phyloP scores from a whole-genome alignment of 31 red algal species.

The Bonnemaisonia californica region DNA sequence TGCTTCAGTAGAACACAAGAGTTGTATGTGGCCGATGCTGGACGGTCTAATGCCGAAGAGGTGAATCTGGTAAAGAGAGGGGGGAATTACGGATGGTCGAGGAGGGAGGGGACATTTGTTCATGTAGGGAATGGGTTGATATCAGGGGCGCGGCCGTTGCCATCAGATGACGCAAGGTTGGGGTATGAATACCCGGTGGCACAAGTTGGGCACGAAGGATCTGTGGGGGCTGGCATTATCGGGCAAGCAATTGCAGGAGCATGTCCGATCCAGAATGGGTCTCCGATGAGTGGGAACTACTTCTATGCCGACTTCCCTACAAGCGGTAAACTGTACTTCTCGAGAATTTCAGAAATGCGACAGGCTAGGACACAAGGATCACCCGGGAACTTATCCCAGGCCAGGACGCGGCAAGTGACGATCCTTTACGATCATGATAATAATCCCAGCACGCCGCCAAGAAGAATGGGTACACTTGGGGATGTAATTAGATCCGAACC shows the following conservation, averaged over 20 bases:
- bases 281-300: not conserved
- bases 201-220: slow-evolving; percentile 12
- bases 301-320: slow-evolving; percentile 13
- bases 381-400: slow-evolving; percentile 1
- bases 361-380: not conserved
- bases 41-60: slow-evolving; percentile 21
- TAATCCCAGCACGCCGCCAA: slow-evolving; percentile 7
- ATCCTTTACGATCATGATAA: slow-evolving; percentile 2
- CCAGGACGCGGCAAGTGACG: not conserved
- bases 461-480: not conserved
- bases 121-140: slow-evolving; percentile 17
- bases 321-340: slow-evolving; percentile 19
- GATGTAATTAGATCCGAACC: not conserved
- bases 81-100: slow-evolving; percentile 26
- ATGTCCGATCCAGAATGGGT: slow-evolving; percentile 29
- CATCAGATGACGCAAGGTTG: not conserved
- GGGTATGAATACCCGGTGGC: slow-evolving; percentile 7
- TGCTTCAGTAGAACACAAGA: slow-evolving; percentile 9
- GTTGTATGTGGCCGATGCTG: slow-evolving; percentile 21
- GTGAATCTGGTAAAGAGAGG: slow-evolving; percentile 13
- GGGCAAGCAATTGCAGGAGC: slow-evolving; percentile 4
- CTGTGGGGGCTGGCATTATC: slow-evolving; percentile 12
- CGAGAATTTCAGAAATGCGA: not conserved
- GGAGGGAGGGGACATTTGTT: slow-evolving; percentile 23
- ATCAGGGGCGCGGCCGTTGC: not conserved